phyloP scores from a whole-genome alignment of 768 basidiomycete species.

The Hygrocybe coccinea region DNA sequence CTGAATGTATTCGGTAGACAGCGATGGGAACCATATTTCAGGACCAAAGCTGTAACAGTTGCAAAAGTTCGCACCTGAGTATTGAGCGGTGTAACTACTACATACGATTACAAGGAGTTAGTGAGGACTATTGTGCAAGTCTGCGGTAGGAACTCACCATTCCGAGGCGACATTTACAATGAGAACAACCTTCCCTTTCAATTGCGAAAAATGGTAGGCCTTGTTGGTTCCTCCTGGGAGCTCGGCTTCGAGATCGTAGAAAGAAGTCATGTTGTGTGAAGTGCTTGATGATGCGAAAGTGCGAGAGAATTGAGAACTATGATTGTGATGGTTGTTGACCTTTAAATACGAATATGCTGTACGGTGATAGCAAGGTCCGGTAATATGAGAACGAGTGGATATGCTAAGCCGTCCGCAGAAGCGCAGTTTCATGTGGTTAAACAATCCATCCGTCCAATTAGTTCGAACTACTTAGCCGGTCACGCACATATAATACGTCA shows the following conservation, averaged over 20 bases:
- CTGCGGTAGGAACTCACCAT: conserved; percentile 43
- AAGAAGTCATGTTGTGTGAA: conserved; percentile 37
- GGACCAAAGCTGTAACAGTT: background rate
- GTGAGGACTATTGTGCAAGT: background rate
- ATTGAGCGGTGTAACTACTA: conserved; percentile 17
- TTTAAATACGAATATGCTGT: no score
- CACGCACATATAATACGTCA: no score
- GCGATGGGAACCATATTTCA: background rate
- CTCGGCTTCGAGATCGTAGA: conserved; percentile 67
- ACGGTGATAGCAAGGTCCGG: no score
- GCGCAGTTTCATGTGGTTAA: no score
- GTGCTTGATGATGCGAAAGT: background rate
- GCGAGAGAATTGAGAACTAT: no score
- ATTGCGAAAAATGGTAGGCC: conserved; percentile 56
- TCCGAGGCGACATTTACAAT: conserved; percentile 75
- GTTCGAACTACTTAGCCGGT: no score
- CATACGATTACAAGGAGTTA: background rate
- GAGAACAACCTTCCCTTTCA: conserved; percentile 74
- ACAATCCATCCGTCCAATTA: no score
- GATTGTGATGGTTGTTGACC: no score
- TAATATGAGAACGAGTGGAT: no score
- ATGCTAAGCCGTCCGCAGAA: no score
- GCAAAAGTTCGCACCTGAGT: background rate
- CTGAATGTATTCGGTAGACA: conserved; percentile 28
- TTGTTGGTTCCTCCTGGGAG: conserved; percentile 46